These are phyloP conservation scores for Millerozyma miso DNA, from an alignment of 805 yeast genomes.

Conservation along the genomic window DNA sequence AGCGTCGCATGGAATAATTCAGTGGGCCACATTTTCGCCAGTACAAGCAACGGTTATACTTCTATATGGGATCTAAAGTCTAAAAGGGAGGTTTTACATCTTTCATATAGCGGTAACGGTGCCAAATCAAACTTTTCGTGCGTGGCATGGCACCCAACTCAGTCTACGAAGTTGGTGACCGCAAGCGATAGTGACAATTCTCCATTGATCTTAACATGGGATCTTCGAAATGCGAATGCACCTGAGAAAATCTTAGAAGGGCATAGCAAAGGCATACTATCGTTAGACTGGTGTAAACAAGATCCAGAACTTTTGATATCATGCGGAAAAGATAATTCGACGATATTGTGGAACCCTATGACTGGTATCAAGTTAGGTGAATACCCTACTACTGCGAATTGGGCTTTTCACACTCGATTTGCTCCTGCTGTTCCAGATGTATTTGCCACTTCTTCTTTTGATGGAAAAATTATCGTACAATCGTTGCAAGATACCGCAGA, in stretches of 20 bases:
- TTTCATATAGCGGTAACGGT: conserved; percentile 58
- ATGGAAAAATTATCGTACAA: conserved; percentile 76
- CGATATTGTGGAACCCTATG: conserved; percentile 86
- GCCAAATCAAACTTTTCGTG: conserved; percentile 66
- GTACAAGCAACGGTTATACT: conserved; percentile 78
- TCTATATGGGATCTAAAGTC: conserved; percentile 93
- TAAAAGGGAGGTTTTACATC: conserved; percentile 82
- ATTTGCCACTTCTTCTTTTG: conserved; percentile 85
- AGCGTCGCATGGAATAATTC: conserved; percentile 86
- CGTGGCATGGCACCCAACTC: conserved; percentile 93
- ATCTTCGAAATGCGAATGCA: conserved; percentile 86
- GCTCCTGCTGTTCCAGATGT: conserved; percentile 87
- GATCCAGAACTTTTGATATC: conserved; percentile 78
- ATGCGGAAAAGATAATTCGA: conserved; percentile 89
- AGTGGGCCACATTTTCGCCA: conserved; percentile 82
- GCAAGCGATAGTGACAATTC: conserved; percentile 78
- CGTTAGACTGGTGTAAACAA: conserved; percentile 88
- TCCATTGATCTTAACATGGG: conserved; percentile 88
- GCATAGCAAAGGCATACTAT: conserved; percentile 82
- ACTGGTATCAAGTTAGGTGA: conserved; percentile 71
- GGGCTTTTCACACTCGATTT: conserved; percentile 88
- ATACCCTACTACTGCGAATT: conserved; percentile 87
- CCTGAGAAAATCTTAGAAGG: conserved; percentile 77
- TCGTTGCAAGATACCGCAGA: conserved; percentile 83
- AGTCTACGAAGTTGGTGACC: conserved; percentile 81